Conservation (phyloP, 2,329 filamentous ascomycete species). For the Chaetothyriales sp. region DNA sequence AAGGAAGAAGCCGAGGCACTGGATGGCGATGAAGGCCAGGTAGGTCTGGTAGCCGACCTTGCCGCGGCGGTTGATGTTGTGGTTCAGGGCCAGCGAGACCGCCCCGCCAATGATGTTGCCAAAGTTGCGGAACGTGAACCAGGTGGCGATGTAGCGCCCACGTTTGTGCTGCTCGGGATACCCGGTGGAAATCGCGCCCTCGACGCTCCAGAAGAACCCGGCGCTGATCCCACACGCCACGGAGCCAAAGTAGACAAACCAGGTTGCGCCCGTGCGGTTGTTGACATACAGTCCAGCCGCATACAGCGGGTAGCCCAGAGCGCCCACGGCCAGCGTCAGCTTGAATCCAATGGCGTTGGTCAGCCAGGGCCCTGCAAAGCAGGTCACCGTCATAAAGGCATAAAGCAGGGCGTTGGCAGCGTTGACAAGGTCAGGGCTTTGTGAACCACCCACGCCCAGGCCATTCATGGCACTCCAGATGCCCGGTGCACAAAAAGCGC, state of each 20-base stretch:
- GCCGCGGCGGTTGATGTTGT: conserved; percentile 27
- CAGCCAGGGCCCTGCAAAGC: conserved; percentile 26
- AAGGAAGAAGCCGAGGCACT: conserved; percentile 31
- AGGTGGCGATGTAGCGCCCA: conserved; percentile 34
- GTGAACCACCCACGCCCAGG: conserved; percentile 25
- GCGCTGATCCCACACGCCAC: conserved; percentile 29
- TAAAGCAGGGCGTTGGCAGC: conserved; percentile 34
- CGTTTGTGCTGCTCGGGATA: conserved; percentile 34
- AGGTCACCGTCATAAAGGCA: conserved; percentile 31
- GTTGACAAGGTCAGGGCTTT: conserved; percentile 29
- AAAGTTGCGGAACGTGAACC: conserved; percentile 38
- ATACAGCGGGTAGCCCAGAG: conserved; percentile 31
- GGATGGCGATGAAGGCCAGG: conserved; percentile 24
- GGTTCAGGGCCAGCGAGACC: conserved; percentile 37
- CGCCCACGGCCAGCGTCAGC: conserved; percentile 28
- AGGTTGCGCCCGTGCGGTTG: conserved; percentile 30
- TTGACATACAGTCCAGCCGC: conserved; percentile 32
- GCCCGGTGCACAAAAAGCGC: conserved; percentile 32
- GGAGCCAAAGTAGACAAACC: conserved; percentile 32
- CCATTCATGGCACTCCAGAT: conserved; percentile 35
- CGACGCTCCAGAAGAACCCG: conserved; percentile 27
- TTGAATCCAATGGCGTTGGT: conserved; percentile 29
- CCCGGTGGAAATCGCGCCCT: conserved; percentile 29
- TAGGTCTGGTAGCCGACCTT: conserved; percentile 33
- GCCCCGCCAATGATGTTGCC: conserved; percentile 39